Evolutionary conservation across 805 yeast species (phyloP).

Genomic region (Pichia deserticola): DNA sequence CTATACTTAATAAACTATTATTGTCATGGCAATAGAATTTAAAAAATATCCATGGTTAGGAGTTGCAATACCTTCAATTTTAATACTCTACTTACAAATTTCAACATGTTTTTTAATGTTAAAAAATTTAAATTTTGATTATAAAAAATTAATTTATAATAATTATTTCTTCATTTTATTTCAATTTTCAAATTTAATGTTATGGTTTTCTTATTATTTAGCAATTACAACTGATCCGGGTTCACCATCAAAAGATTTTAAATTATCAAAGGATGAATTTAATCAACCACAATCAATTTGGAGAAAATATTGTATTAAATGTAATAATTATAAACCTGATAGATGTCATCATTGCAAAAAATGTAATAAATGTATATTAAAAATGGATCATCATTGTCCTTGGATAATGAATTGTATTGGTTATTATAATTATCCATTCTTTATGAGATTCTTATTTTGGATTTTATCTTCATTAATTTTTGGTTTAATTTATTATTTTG

Average conservation of each 20-base stretch:
- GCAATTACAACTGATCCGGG: slow-evolving; percentile 73
- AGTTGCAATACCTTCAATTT: slow-evolving; percentile 47
- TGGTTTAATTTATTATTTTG: slow-evolving; percentile 36
- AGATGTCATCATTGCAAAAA: slow-evolving; percentile 80
- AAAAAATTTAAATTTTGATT: slow-evolving; percentile 24
- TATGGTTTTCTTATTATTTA: slow-evolving; percentile 67
- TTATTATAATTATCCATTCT: slow-evolving; percentile 66
- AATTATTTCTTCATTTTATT: slow-evolving; percentile 34
- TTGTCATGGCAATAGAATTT: slow-evolving; percentile 24
- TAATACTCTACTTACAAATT: slow-evolving; percentile 56
- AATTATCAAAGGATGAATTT: slow-evolving; percentile 17
- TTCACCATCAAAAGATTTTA: slow-evolving; percentile 43
- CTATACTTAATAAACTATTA: no score
- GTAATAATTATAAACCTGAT: slow-evolving; percentile 69
- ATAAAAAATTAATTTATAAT: no score
- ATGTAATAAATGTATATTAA: slow-evolving; percentile 67
- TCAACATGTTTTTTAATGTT: slow-evolving; percentile 55
- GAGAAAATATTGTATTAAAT: slow-evolving; percentile 68
- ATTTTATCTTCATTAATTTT: slow-evolving; percentile 45
- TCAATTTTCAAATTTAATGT: slow-evolving; percentile 28
- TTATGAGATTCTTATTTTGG: slow-evolving; percentile 68
- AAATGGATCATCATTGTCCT: slow-evolving; percentile 93
- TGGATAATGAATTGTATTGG: slow-evolving; percentile 95
- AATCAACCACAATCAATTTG: slow-evolving; percentile 30
- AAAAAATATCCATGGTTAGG: slow-evolving; percentile 47